Base-by-base conservation (phyloP, 2,329 filamentous ascomycete species). In the Bipolaris gigantea region DNA sequence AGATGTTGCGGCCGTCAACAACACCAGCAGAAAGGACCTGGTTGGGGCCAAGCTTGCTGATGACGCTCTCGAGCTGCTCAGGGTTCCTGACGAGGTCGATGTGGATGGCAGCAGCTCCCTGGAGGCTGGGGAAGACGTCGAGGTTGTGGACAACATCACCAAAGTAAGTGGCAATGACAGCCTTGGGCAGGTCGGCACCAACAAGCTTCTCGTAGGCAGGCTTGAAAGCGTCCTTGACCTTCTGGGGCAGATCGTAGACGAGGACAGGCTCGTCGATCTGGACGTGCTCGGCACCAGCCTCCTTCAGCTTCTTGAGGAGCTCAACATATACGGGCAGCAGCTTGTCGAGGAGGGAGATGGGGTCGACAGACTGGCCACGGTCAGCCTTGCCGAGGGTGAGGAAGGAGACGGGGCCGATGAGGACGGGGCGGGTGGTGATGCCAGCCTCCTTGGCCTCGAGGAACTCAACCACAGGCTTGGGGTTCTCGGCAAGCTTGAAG, bases 71-170 rank as follows among this genome's bases (percentile, higher is more conserved):
- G 62, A 99, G 89, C 83, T 99, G 94, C 84, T 97, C 93, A 51
- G 94, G 94, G 85, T 97, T 93, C 77, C 94, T 92, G 79, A 97
- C 94, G 65, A 97, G 89, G 79, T 99, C 94, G 66, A 97, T 76
- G 83, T 99, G 94, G 68, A 99, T 84, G 72, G 84, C 93, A 77
- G 95, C 85, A 73, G 96, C 79, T 72, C 85, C 85, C 66, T 83
- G 78, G 62, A 87, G 76, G 76, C 87, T 85, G 74, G 90, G 85
- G 70, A 99, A 79, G 66, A 91, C 86, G 73, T 97, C 92, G 67
- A 97, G 86, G 88, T 99, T 99, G 89, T 99, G 94, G 72, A 97
- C 91, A 66, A 99, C 92, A 79, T 99, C 94, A 82, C 94, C 94
- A 75, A 99, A 99, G 87, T 97, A 99, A 74, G 94, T 97, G 77